These are phyloP conservation scores for Rhizopus arrhizus DNA, from an alignment of 371 early-diverging fungal species.

Conservation along the genomic window DNA sequence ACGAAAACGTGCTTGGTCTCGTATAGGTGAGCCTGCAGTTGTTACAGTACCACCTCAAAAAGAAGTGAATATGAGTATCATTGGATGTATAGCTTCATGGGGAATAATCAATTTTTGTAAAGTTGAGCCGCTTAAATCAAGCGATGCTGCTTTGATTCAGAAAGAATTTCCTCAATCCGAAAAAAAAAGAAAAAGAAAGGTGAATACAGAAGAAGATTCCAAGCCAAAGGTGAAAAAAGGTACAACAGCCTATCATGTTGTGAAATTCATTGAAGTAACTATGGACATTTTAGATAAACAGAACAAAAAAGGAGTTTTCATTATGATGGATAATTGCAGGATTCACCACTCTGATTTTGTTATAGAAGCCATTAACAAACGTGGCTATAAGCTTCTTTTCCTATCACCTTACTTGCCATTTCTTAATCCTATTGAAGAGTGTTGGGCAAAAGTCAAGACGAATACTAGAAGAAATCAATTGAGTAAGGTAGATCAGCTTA, in stretches of 20 bases:
- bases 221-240: too few species aligned
- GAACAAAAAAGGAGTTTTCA: slow-evolving; percentile 14
- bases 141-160: slow-evolving; percentile 6
- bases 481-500: too few species aligned
- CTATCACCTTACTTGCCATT: too few species aligned
- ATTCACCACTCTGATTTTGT: slow-evolving; percentile 6
- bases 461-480: too few species aligned
- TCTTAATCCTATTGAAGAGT: too few species aligned
- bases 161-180: slow-evolving; percentile 14
- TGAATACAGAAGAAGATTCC: too few species aligned
- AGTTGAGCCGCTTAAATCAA: slow-evolving; percentile 8
- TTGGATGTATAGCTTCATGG: slow-evolving; percentile 9
- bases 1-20: too few species aligned
- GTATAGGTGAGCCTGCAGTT: slow-evolving; percentile 2
- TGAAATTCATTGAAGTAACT: slow-evolving; percentile 2
- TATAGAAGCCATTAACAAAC: too few species aligned
- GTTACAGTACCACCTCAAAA: slow-evolving; percentile 20
- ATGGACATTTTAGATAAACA: slow-evolving; percentile 19
- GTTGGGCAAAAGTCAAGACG: too few species aligned
- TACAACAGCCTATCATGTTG: slow-evolving; percentile 17
- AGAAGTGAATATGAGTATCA: too few species aligned
- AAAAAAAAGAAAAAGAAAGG: too few species aligned
- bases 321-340: slow-evolving; percentile 14
- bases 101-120: slow-evolving; percentile 9
- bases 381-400: too few species aligned